A percentile compares a stretch with the other conserved stretches of the same genome.
phyloP scores from a whole-genome alignment of 2,329 filamentous ascomycete genomes.

The Trichoderma harzianum region DNA sequence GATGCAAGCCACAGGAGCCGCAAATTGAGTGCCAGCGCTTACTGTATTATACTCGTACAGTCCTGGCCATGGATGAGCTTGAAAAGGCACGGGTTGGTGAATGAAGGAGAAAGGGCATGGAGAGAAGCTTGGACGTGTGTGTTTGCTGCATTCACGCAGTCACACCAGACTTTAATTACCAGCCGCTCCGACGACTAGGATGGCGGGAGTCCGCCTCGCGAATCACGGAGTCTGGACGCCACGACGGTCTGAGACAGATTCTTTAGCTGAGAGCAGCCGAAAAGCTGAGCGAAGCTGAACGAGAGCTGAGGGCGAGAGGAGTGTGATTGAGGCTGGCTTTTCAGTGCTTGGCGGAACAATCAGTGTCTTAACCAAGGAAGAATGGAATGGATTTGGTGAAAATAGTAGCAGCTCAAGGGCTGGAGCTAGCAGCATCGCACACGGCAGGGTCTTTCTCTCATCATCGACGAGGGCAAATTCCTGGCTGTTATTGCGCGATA shows the following conservation, averaged over 20 bases:
- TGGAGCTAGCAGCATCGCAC: background rate
- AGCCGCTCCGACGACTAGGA: background rate
- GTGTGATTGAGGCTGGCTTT: background rate
- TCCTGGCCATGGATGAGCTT: background rate
- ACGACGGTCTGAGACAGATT: conserved; percentile 1
- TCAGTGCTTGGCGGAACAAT: background rate
- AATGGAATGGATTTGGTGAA: background rate
- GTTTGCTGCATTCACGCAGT: background rate
- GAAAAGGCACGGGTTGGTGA: background rate
- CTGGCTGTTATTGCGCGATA: background rate
- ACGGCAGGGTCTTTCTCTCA: background rate
- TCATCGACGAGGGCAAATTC: background rate
- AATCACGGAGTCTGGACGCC: background rate
- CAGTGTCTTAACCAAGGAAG: background rate
- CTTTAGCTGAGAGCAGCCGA: background rate
- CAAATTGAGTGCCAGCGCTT: conserved; percentile 2
- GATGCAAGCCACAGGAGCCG: background rate
- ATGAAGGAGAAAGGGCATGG: background rate
- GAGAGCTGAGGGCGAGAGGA: background rate
- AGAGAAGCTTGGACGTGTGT: background rate
- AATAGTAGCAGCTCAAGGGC: background rate
- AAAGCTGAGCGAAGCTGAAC: background rate
- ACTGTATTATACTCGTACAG: background rate
- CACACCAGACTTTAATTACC: background rate
- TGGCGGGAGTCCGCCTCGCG: background rate